These are phyloP conservation scores for Phytopythium cucurbitacearum DNA, from an alignment of 352 stramenopile genomes.

Conservation along the genomic window DNA sequence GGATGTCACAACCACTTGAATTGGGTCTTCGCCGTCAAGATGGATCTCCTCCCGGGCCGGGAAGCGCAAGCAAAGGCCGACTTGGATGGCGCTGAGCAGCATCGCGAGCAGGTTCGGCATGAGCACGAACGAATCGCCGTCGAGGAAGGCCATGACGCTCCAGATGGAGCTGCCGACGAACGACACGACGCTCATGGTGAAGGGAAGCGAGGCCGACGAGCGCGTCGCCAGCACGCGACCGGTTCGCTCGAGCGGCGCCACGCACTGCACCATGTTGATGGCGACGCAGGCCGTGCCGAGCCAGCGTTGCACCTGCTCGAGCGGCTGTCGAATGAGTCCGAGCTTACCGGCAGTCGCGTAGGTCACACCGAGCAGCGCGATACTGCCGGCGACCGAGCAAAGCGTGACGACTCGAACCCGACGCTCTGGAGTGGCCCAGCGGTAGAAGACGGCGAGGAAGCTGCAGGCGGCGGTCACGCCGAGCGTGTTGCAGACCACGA, in stretches of 20 bases:
- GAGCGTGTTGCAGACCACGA: constrained; percentile 21
- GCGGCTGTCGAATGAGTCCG: constrained; percentile 4
- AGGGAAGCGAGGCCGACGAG: constrained; percentile 24
- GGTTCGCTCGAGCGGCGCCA: constrained; percentile 34
- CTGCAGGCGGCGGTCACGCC: constrained; percentile 12
- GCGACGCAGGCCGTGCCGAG: constrained; percentile 31
- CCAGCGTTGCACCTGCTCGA: constrained; percentile 11
- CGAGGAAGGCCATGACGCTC: constrained; percentile 14
- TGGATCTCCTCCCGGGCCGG: too few species aligned
- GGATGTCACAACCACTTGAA: too few species aligned
- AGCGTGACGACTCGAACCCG: too few species aligned
- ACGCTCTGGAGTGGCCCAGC: constrained; percentile 4
- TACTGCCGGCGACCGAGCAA: too few species aligned
- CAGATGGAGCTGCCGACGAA: constrained; percentile 19
- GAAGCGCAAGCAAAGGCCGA: constrained; percentile 15
- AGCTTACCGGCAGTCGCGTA: constrained; percentile 3
- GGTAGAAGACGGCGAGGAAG: constrained; percentile 20
- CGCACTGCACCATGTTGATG: constrained; percentile 35
- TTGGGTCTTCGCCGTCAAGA: too few species aligned
- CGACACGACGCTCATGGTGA: constrained; percentile 22
- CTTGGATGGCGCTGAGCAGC: constrained; percentile 16
- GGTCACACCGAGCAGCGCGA: too few species aligned
- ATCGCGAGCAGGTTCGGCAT: constrained; percentile 22
- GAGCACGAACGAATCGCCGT: constrained; percentile 19
- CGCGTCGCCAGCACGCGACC: constrained; percentile 29